Evolutionary conservation across 176 grass and related monocot species (phyloP).

Genomic region (Alloteropsis semialata): DNA sequence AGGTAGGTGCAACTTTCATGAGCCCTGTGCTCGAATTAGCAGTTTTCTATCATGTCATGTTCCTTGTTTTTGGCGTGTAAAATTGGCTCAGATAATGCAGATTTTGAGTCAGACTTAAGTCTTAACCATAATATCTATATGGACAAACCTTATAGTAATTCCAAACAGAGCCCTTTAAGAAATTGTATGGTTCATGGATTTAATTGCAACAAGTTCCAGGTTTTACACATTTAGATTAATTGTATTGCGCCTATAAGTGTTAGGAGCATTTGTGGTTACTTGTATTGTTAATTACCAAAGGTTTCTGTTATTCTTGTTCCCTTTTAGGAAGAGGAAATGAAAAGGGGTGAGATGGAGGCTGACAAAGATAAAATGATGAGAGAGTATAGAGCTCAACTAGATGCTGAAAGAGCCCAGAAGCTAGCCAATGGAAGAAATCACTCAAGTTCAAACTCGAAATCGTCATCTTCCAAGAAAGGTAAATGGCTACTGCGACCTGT

Average conservation of each 20-base stretch:
- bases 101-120: neutral
- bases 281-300: neutral
- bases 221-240: neutral
- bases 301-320: constrained; percentile 23
- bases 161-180: neutral
- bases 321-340: constrained; percentile 90
- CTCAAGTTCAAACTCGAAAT: constrained; percentile 56
- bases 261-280: neutral
- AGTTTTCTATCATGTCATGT: no score
- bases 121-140: no score
- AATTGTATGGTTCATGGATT: neutral
- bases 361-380: constrained; percentile 99
- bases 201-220: neutral
- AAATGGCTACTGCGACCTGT: neutral
- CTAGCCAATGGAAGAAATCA: constrained; percentile 64
- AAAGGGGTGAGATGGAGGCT: constrained; percentile 88
- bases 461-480: constrained; percentile 78
- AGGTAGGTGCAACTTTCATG: neutral
- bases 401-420: constrained; percentile 92
- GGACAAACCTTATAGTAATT: neutral
- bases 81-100: neutral
- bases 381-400: constrained; percentile 98
- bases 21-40: neutral
- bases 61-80: neutral
- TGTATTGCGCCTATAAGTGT: neutral